Percentiles rank a stretch among this genome's conserved stretches.
These are phyloP conservation scores for Chlamydomonas sp. DNA, from an alignment of 139 green algal species.

Conservation along the genomic window DNA sequence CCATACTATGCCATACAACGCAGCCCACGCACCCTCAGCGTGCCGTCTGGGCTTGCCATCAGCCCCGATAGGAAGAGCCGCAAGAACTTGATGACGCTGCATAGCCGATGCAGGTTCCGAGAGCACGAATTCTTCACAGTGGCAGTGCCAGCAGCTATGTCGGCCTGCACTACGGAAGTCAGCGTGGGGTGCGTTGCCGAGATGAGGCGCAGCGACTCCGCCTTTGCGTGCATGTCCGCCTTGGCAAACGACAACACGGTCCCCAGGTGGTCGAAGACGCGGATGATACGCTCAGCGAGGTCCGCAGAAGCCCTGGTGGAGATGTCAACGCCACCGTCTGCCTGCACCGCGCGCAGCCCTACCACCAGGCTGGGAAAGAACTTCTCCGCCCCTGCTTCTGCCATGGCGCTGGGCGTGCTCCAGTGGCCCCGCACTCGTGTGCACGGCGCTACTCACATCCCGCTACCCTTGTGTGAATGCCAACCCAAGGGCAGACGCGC, in stretches of 20 bases:
- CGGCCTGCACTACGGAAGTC: slow-evolving; percentile 21
- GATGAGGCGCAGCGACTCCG: slow-evolving; percentile 13
- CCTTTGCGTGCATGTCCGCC: slow-evolving; percentile 26
- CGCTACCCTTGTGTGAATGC: too few relatives aligned
- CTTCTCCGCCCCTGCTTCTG: too few relatives aligned
- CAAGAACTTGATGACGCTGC: slow-evolving; percentile 35
- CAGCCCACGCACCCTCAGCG: slow-evolving; percentile 18
- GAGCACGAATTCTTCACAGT: slow-evolving; percentile 37
- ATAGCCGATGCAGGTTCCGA: slow-evolving; percentile 48
- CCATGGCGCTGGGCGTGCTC: too few relatives aligned
- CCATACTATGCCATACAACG: not conserved
- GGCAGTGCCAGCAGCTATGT: slow-evolving; percentile 13
- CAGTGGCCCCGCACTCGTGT: too few relatives aligned
- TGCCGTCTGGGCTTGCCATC: slow-evolving; percentile 20
- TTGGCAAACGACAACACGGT: slow-evolving; percentile 12
- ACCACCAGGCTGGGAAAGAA: too few relatives aligned
- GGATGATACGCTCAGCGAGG: slow-evolving; percentile 1
- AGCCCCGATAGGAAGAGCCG: slow-evolving; percentile 33
- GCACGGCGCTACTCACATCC: too few relatives aligned
- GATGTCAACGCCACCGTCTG: not conserved
- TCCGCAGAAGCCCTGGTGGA: not conserved
- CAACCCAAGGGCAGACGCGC: too few relatives aligned
- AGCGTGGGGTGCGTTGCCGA: slow-evolving; percentile 12
- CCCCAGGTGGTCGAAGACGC: slow-evolving; percentile 12
- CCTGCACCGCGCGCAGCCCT: too few relatives aligned